Conservation (phyloP, 2,329 filamentous ascomycete species). For the Sclerotinia trifoliorum region DNA sequence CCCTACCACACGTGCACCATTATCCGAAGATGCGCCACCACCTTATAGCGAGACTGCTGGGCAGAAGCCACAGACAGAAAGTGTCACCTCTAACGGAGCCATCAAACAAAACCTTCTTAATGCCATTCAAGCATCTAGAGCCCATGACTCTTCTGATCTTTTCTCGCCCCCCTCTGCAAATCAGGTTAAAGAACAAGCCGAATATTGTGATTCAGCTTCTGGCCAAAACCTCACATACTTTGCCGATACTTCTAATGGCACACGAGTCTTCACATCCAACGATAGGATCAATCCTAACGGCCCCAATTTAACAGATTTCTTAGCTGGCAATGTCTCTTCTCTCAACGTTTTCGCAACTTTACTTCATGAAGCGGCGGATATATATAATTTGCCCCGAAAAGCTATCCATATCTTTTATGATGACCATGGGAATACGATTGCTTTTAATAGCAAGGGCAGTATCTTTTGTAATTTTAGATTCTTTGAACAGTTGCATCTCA, state of each 20-base stretch:
- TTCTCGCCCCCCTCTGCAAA: slow-evolving; percentile 71
- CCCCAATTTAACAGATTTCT: slow-evolving; percentile 54
- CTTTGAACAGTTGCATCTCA: slow-evolving; percentile 74
- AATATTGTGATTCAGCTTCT: slow-evolving; percentile 79
- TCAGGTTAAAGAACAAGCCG: slow-evolving; percentile 75
- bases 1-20: not conserved
- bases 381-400: slow-evolving; percentile 69
- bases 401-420: slow-evolving; percentile 88
- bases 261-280: slow-evolving; percentile 70
- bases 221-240: slow-evolving; percentile 71
- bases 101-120: slow-evolving; percentile 71
- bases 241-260: slow-evolving; percentile 67
- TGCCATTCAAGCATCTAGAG: slow-evolving; percentile 74
- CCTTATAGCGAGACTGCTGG: slow-evolving; percentile 31
- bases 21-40: slow-evolving; percentile 31
- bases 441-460: slow-evolving; percentile 84
- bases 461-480: slow-evolving; percentile 94
- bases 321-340: slow-evolving; percentile 57
- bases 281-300: slow-evolving; percentile 46
- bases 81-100: slow-evolving; percentile 58
- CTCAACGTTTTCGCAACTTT: slow-evolving; percentile 70
- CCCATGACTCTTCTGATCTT: slow-evolving; percentile 71
- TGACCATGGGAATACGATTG: slow-evolving; percentile 74
- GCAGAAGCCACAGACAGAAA: slow-evolving; percentile 36
- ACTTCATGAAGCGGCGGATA: slow-evolving; percentile 64